These are phyloP conservation scores for Lumnitzera littorea DNA, from an alignment of 345 rosid genomes.

Conservation along the genomic window DNA sequence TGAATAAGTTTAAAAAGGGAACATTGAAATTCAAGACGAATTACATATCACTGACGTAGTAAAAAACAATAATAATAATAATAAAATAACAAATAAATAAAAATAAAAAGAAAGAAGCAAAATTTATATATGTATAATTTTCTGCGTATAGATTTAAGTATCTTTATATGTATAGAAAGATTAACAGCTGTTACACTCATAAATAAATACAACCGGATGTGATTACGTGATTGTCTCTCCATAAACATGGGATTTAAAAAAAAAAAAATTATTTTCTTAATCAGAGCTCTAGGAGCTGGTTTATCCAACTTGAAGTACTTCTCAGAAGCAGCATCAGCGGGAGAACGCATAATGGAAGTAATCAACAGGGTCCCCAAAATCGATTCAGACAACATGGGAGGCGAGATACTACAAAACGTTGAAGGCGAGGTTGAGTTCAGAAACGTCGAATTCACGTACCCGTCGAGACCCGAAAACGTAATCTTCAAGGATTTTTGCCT, in stretches of 20 bases:
- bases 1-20: too few relatives aligned
- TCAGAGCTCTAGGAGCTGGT: slow-evolving; percentile 59
- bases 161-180: too few relatives aligned
- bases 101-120: too few relatives aligned
- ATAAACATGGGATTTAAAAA: too few relatives aligned
- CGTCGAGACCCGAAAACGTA: slow-evolving; percentile 63
- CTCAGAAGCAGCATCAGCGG: slow-evolving; percentile 62
- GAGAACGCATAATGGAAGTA: slow-evolving; percentile 62
- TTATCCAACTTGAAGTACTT: slow-evolving; percentile 67
- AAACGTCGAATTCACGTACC: slow-evolving; percentile 65
- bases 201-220: too few relatives aligned
- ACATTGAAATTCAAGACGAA: too few relatives aligned
- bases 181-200: not conserved
- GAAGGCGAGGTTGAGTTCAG: slow-evolving; percentile 59
- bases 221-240: too few relatives aligned
- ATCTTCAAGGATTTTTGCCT: slow-evolving; percentile 57
- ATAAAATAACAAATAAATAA: too few relatives aligned
- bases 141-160: too few relatives aligned
- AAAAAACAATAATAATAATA: too few relatives aligned
- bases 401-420: slow-evolving; percentile 34
- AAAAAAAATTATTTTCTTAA: not conserved
- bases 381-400: slow-evolving; percentile 55
- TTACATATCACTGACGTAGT: too few relatives aligned
- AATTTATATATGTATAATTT: too few relatives aligned
- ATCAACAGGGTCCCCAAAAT: slow-evolving; percentile 68